Base-by-base conservation (phyloP, 257 asterid genomes). In the Anisodus acutangulus region DNA sequence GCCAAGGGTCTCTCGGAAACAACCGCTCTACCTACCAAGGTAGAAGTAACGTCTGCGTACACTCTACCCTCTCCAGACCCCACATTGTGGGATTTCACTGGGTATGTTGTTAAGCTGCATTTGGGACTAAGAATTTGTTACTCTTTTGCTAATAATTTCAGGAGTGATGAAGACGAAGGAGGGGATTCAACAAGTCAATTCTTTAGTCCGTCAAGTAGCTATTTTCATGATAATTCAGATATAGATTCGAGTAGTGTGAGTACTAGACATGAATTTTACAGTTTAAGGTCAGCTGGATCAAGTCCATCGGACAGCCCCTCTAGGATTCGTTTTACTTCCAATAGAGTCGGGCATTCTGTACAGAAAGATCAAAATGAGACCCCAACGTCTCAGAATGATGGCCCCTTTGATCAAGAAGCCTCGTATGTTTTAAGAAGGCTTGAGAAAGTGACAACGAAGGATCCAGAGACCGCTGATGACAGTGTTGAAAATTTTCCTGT, bases 271-370 rank as follows among this genome's bases (percentile, higher is more conserved):
- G 95, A 86, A 85, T 88, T 83, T 91, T 90, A 89, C 88, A 90
- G 82, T 88, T 86, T 85, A 74, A 88, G 82, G 89, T 94, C 97
- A 74, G 89, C 88, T 85, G 99, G 90, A 91, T 91, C 97, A 88
- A 90, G 95, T 90, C 97, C 94, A 87, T 91, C 91, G n/a, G 94
- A 90, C 87, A 92, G 97, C 93, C 95, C 99, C 88, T 92, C 97
- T 85, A 86, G 94, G 90, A 87, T 88, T 86, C 91, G 78, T 90
- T 86, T 87, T 87, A 78, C 84, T 79, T 90, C 96, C 90, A 49
- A 82, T 69, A 86, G 90, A 86, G 93, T 86, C 13, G 93, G 91
- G 92, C 93, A 69, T 85, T 85, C 84, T 91, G 94, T 87, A 94
- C 95, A 89, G 93, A 87, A 78, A 83, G 35, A 31, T 31, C 35